These are phyloP conservation scores for Groenewaldozyma salmanticensis DNA, from an alignment of 805 yeast species.

Conservation along the genomic window DNA sequence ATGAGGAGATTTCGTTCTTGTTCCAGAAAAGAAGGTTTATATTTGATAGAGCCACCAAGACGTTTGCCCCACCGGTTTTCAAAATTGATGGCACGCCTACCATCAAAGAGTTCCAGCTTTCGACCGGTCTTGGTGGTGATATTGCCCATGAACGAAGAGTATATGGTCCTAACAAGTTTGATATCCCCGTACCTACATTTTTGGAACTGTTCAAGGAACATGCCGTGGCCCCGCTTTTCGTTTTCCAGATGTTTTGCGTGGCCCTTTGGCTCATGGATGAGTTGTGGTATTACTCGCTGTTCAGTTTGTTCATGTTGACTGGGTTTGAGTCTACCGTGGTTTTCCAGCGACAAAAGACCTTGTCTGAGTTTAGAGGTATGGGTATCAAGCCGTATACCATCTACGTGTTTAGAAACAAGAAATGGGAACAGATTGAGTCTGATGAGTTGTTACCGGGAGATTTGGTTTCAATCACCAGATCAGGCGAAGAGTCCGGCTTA, in stretches of 20 bases:
- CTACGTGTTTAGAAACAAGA: slow-evolving; percentile 56
- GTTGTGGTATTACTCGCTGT: slow-evolving; percentile 89
- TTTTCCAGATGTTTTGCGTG: slow-evolving; percentile 91
- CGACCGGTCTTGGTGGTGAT: slow-evolving; percentile 38
- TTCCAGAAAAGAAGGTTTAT: slow-evolving; percentile 91
- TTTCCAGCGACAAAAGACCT: slow-evolving; percentile 88
- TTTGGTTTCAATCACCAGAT: slow-evolving; percentile 71
- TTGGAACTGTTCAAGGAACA: slow-evolving; percentile 88
- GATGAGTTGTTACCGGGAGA: slow-evolving; percentile 85
- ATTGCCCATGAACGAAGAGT: slow-evolving; percentile 37
- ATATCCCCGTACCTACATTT: slow-evolving; percentile 91
- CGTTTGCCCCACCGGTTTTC: slow-evolving; percentile 77
- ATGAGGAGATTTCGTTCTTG: slow-evolving; percentile 56
- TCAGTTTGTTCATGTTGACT: slow-evolving; percentile 84
- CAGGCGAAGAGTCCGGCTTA: slow-evolving; percentile 81
- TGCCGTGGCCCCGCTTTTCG: slow-evolving; percentile 96
- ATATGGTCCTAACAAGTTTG: slow-evolving; percentile 82
- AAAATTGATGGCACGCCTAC: slow-evolving; percentile 45
- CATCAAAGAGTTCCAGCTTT: slow-evolving; percentile 45
- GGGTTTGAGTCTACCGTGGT: slow-evolving; percentile 92
- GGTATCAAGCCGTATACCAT: slow-evolving; percentile 86
- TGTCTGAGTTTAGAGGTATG: slow-evolving; percentile 95
- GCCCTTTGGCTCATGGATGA: slow-evolving; percentile 95
- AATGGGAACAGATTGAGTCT: slow-evolving; percentile 65
- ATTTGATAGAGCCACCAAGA: slow-evolving; percentile 41